These are phyloP conservation scores for Apiotrichum domesticum DNA, from an alignment of 1,284 basidiomycete genomes.

Conservation along the genomic window DNA sequence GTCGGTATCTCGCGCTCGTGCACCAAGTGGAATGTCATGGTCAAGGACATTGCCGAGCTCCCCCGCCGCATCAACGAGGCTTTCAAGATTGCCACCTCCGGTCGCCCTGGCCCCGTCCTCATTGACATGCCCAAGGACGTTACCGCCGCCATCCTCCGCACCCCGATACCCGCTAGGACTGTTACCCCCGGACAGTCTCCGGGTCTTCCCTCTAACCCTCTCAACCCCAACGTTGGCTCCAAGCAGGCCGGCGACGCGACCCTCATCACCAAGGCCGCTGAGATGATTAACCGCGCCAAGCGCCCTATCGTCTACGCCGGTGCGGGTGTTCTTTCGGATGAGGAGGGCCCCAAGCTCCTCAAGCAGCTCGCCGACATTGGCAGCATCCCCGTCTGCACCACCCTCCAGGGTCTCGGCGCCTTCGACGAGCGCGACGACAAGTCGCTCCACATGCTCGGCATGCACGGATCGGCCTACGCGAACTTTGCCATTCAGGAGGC, in stretches of 20 bases:
- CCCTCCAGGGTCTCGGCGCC: conserved; percentile 88
- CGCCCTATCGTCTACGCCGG: conserved; percentile 92
- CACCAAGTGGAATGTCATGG: conserved; percentile 99
- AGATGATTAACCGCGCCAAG: conserved; percentile 85
- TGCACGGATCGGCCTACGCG: conserved; percentile 97
- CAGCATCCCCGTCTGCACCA: conserved; percentile 95
- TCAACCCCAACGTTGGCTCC: conserved; percentile 53
- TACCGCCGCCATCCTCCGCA: conserved; percentile 82
- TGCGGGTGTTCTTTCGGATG: conserved; percentile 77
- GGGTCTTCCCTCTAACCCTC: conserved; percentile 64
- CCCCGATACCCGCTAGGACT: conserved; percentile 77
- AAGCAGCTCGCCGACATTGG: conserved; percentile 73
- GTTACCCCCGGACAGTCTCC: conserved; percentile 78
- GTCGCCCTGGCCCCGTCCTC: conserved; percentile 91
- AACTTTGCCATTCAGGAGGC: conserved; percentile 97
- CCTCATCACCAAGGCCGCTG: conserved; percentile 74
- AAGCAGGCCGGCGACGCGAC: conserved; percentile 60
- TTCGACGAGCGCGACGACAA: conserved; percentile 87
- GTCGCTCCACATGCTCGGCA: conserved; percentile 95
- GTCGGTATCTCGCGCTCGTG: conserved; percentile 93
- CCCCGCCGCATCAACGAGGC: conserved; percentile 97
- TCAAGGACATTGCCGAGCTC: conserved; percentile 92
- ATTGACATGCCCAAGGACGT: conserved; percentile 98
- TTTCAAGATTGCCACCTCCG: conserved; percentile 97
- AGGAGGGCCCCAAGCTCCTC: conserved; percentile 77